A percentile compares a stretch with the other conserved stretches of the same genome.
Conservation (phyloP, 129 eudicot genomes). For the Saposhnikovia divaricata region DNA sequence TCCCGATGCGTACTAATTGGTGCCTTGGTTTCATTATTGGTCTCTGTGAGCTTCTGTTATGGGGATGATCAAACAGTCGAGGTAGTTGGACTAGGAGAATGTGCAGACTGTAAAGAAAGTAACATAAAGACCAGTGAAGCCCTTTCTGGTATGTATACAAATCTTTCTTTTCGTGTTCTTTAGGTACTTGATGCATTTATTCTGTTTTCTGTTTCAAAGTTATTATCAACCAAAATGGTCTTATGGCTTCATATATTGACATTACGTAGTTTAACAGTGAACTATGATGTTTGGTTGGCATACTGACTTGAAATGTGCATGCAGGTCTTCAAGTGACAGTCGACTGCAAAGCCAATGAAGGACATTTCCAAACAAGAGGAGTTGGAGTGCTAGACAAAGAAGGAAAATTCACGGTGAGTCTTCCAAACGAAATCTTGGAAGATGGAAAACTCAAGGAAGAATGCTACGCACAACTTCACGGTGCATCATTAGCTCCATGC, state of each 20-base stretch:
- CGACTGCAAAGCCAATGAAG: slow-evolving; percentile 57
- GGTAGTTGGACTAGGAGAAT: slow-evolving; percentile 67
- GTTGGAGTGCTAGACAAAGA: slow-evolving; percentile 52
- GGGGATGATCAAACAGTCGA: slow-evolving; percentile 48
- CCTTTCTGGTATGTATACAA: slow-evolving; percentile 40
- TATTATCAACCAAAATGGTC: not conserved
- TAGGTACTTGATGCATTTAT: not conserved
- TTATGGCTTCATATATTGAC: not conserved
- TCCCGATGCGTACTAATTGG: slow-evolving; percentile 37
- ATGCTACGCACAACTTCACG: slow-evolving; percentile 75
- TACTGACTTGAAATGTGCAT: not conserved
- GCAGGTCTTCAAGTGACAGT: slow-evolving; percentile 70
- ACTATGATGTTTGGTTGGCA: not conserved
- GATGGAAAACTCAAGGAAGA: slow-evolving; percentile 58
- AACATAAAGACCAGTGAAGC: slow-evolving; percentile 63
- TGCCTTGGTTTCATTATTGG: slow-evolving; percentile 37
- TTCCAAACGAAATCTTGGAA: slow-evolving; percentile 52
- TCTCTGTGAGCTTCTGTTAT: slow-evolving; percentile 30
- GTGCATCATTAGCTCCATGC: slow-evolving; percentile 61
- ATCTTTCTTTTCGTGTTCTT: not conserved
- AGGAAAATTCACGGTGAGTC: slow-evolving; percentile 63
- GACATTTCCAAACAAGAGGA: slow-evolving; percentile 46
- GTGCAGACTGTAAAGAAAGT: slow-evolving; percentile 67
- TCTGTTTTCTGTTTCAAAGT: not conserved
- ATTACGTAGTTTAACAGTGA: not conserved